Evolutionary conservation across 2,329 filamentous ascomycete genomes (phyloP), one percentile per base, ranked within the genome.

Genomic region (Xylariaceae sp.): DNA sequence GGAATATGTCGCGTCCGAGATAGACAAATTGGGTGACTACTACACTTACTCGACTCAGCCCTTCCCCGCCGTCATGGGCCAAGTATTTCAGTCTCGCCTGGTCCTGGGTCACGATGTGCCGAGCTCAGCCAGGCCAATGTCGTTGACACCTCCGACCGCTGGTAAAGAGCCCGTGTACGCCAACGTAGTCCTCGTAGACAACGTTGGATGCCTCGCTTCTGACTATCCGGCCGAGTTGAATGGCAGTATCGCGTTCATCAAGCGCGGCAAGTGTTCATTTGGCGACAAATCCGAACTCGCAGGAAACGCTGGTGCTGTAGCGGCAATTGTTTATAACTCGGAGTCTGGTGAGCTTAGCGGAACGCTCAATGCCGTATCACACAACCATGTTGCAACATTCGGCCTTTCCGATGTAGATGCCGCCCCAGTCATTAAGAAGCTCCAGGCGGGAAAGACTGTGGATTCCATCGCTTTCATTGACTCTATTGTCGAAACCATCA

Each of bases 261-360:
- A 76, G 30, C 83, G 89, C 48, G 89, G 89, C 46, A 74, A 69
- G 1, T 94, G 89, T 63, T 58, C 81, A 7, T 94, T 92, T 58
- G 86, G 83, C 11, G 68, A 75, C 51, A 94, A 94, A 71, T 85
- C 85, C 1, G 76, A 76, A 46, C 71, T 80, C 12, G 87, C 89
- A 6, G 85, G 83, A 39, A 75, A 73, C 43, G 86, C 86, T 1
- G 86, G 87, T 17, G 89, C 89, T 5, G 67, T 81, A 3, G 88
- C 83, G 1, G 86, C 84, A 1, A 70, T 94, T 12, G 75, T 94
- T 44, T 91, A 88, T 70, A 90, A 92, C 72, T 86, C 84, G 57
- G 81, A 82, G 43, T 69, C 76, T 1, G 86, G 81, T 1, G 66
- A 70, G 3, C 68, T 90, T 1, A 75, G 77, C 44, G 89, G 87